Conservation (phyloP, 495 filamentous ascomycete genomes). For the Chlorociboria aeruginascens region DNA sequence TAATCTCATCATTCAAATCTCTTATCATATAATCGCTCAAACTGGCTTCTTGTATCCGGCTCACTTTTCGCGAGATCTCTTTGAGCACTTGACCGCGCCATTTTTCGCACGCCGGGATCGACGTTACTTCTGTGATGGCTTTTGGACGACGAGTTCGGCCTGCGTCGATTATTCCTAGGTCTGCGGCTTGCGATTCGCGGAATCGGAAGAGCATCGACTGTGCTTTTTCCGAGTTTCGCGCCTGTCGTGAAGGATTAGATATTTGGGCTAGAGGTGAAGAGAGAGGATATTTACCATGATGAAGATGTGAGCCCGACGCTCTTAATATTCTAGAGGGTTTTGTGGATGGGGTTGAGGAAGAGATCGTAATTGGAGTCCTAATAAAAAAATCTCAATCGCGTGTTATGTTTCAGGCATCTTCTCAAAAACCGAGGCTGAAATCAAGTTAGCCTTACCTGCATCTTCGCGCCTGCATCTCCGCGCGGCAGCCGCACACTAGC, state of each 20-base stretch:
- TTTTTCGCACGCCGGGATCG: constrained; percentile 84
- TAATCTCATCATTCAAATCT: constrained; percentile 98
- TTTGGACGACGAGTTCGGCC: constrained; percentile 85
- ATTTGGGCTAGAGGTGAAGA: not conserved
- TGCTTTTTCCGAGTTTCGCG: constrained; percentile 87
- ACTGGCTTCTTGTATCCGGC: constrained; percentile 81
- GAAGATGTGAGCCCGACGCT: not conserved
- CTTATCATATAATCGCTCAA: constrained; percentile 93
- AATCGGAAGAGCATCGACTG: constrained; percentile 99
- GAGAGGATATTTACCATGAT: not conserved
- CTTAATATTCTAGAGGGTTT: no score
- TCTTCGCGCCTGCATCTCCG: constrained; percentile 7
- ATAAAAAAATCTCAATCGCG: no score
- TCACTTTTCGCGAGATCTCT: constrained; percentile 91
- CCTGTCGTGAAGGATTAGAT: constrained; percentile 23
- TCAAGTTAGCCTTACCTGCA: not conserved
- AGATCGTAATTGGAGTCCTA: no score
- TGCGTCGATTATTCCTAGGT: constrained; percentile 89
- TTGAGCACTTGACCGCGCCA: constrained; percentile 98
- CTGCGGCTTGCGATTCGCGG: constrained; percentile 92
- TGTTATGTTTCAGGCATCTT: no score
- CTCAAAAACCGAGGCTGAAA: not conserved
- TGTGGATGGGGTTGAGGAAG: not conserved
- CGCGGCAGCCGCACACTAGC: not conserved
- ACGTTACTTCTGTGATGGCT: constrained; percentile 66